Conservation (phyloP, 2,329 filamentous ascomycete species). For the Colletotrichum ledebouriae region DNA sequence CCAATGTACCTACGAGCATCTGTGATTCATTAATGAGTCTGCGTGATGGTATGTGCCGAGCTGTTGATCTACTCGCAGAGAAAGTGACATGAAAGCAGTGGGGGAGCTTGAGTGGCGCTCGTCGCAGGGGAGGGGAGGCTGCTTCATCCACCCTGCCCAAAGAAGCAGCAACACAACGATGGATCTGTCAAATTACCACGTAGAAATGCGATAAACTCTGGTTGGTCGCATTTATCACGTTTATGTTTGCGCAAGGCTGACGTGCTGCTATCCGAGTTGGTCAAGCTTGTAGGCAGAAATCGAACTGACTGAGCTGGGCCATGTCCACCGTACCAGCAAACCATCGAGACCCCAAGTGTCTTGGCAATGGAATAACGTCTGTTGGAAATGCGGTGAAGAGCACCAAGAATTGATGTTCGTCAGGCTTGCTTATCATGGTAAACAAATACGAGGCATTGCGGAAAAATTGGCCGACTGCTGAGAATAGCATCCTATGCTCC, state of each 20-base stretch:
- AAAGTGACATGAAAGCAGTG: not conserved
- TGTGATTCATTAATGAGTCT: not conserved
- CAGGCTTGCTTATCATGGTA: conserved; percentile 9
- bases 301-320: too few species aligned
- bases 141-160: not conserved
- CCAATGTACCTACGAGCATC: not conserved
- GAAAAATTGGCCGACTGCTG: not conserved
- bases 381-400: not conserved
- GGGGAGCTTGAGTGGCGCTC: not conserved
- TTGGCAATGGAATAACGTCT: not conserved
- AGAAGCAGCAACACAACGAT: not conserved
- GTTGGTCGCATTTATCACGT: conserved; percentile 1
- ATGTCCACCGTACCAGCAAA: not conserved
- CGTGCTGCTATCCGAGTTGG: not conserved
- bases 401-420: not conserved
- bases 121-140: not conserved
- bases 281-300: not conserved
- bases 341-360: conserved; percentile 6
- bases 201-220: conserved; percentile 9
- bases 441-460: conserved; percentile 8
- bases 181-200: conserved; percentile 3
- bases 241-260: conserved; percentile 22
- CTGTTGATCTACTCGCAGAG: conserved; percentile 7
- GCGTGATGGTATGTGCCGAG: conserved; percentile 10
- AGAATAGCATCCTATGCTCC: not conserved